Base-by-base conservation (phyloP, 805 yeast species). In the Maudiozyma turicensis region DNA sequence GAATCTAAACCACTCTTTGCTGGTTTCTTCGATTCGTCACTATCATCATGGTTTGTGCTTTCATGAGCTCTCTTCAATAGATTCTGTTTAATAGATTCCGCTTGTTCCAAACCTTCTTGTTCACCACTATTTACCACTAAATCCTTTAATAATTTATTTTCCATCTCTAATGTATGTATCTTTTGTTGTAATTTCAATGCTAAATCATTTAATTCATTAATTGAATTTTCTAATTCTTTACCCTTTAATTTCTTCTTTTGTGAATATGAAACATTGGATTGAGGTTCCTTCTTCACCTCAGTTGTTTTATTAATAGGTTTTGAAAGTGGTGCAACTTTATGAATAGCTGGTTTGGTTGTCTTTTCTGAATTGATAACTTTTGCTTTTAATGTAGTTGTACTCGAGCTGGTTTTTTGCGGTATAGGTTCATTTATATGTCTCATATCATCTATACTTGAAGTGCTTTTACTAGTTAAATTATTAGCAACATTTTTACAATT, bases 101-200 rank as follows among this genome's bases (percentile, higher is more conserved):
- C 68, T 50, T 79, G 78, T 50, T 75, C 78, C 28, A 71, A 66
- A 48, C 76, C 78, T 53, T 75, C 74, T 30, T 63, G 55, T 49
- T 78, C 80, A 48, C 84, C 84, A 59, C 87, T 85, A 66, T 39
- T 43, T 7, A 46, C 40, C 28, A 91, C 90, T 56, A 93, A 71
- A 62, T 84, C 85, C 69, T 86, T 79, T 57, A 91, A 74, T 66
- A 95, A 74, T 60, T 81, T 78, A 70, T 91, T 91, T 69, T 91
- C 99, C 95, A 88, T 87, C 68, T 90, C 95, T 55, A 91, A 70
- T 49, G 91, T 86, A 65, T 82, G 82, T 50, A 93, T 79, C 61
- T 81, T 81, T 60, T 77, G 74, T 65, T 89, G 95, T 53, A 89
- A 73, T 26, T 71, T 70, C 44, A 72, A 68, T 13, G 90, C 81